phyloP scores from a whole-genome alignment of 257 asterid genomes.

The Primulina tabacum region DNA sequence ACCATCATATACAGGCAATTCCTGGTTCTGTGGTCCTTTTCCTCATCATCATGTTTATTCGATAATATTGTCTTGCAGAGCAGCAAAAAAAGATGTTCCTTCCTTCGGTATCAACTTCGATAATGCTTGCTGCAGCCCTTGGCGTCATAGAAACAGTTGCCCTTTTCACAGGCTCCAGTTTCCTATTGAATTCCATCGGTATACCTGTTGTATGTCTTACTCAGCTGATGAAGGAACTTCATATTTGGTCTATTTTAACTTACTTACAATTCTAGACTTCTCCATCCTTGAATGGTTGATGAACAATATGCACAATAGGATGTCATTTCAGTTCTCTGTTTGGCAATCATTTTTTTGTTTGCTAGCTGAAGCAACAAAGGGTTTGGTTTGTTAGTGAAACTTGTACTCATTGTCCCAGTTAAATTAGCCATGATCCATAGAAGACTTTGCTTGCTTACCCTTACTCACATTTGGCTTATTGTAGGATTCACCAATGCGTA shows the following conservation, averaged over 20 bases:
- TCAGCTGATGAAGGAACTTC: conserved; percentile 33
- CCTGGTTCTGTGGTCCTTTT: conserved; percentile 7
- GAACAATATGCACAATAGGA: conserved; percentile 4
- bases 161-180: conserved; percentile 63
- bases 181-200: conserved; percentile 82
- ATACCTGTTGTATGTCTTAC: conserved; percentile 87
- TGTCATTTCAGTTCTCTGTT: conserved; percentile 2
- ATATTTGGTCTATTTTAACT: conserved; percentile 12
- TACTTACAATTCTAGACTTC: background rate
- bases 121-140: conserved; percentile 78
- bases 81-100: conserved; percentile 47
- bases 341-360: background rate
- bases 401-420: background rate
- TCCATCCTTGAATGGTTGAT: conserved; percentile 10
- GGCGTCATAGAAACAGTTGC: conserved; percentile 78
- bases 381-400: background rate
- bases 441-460: conserved; percentile 14
- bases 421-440: conserved; percentile 15
- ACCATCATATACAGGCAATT: conserved; percentile 17
- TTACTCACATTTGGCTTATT: conserved; percentile 24
- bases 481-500: conserved; percentile 92
- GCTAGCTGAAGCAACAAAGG: background rate
- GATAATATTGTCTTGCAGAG: conserved; percentile 39
- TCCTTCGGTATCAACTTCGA: conserved; percentile 85
- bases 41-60: conserved; percentile 7